Evolutionary conservation across 441 rosid species (phyloP).

Genomic region (Omphalea diandra): DNA sequence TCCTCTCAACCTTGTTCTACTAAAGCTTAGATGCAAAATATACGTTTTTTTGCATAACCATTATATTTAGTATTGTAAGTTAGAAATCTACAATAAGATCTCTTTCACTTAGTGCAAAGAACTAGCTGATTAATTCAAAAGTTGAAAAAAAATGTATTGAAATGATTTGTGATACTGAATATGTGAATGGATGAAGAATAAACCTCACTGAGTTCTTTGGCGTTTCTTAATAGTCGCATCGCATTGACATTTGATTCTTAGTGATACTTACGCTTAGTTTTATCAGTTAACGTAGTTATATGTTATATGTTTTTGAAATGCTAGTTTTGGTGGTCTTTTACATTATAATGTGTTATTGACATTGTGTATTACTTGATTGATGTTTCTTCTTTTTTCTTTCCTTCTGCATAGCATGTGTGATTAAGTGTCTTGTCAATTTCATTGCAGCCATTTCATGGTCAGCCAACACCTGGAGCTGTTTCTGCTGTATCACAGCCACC

Average conservation of each 20-base stretch:
- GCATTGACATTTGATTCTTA: too few relatives aligned
- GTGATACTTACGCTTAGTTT: too few relatives aligned
- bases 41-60: too few relatives aligned
- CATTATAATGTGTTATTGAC: too few relatives aligned
- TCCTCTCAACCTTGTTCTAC: too few relatives aligned
- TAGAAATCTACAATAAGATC: too few relatives aligned
- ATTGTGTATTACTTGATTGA: neutral
- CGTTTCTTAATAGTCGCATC: too few relatives aligned
- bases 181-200: neutral
- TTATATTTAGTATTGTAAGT: too few relatives aligned
- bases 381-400: neutral
- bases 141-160: neutral
- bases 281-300: neutral
- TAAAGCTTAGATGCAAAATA: too few relatives aligned
- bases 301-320: neutral
- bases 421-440: neutral
- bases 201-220: neutral
- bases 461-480: conserved; percentile 59
- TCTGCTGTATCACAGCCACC: conserved; percentile 82
- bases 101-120: too few relatives aligned
- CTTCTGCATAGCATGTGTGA: neutral
- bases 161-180: neutral
- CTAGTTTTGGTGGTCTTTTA: neutral
- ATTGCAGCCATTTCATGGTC: conserved; percentile 72
- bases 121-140: too few relatives aligned